Percentiles rank a stretch among this genome's conserved stretches.
Conservation (phyloP, 768 basidiomycete genomes). For the Panellus pusillus region DNA sequence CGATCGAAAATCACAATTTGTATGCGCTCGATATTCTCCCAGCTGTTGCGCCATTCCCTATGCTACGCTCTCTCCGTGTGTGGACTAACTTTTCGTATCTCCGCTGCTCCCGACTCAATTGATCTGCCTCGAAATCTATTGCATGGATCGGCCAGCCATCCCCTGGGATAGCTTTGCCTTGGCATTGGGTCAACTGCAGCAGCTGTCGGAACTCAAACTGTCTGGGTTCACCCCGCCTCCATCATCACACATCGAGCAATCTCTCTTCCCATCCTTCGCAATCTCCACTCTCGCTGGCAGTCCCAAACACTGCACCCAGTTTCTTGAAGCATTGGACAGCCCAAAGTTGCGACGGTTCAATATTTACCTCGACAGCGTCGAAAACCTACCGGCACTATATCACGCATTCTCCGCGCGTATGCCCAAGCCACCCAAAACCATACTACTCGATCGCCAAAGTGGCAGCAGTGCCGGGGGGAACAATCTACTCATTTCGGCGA, state of each 20-base stretch:
- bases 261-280: not conserved
- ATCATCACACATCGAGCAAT: not conserved
- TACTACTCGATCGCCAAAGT: not conserved
- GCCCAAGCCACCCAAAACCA: not conserved
- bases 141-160: not conserved
- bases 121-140: not conserved
- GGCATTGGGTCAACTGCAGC: not conserved
- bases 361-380: not conserved
- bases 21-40: not conserved
- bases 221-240: not conserved
- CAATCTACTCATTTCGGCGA: not conserved
- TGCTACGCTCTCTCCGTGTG: not conserved
- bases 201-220: not conserved
- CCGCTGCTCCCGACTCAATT: conserved; percentile 1
- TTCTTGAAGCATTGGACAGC: not conserved
- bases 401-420: not conserved
- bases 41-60: not conserved
- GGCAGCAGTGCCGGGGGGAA: not conserved
- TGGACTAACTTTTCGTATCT: not conserved
- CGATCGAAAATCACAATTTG: not conserved
- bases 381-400: not conserved
- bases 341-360: not conserved
- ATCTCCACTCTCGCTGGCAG: not conserved
- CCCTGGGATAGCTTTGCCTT: not conserved
- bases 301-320: not conserved